phyloP scores from a whole-genome alignment of 352 stramenopile species.

The Globisporangium spiculum region DNA sequence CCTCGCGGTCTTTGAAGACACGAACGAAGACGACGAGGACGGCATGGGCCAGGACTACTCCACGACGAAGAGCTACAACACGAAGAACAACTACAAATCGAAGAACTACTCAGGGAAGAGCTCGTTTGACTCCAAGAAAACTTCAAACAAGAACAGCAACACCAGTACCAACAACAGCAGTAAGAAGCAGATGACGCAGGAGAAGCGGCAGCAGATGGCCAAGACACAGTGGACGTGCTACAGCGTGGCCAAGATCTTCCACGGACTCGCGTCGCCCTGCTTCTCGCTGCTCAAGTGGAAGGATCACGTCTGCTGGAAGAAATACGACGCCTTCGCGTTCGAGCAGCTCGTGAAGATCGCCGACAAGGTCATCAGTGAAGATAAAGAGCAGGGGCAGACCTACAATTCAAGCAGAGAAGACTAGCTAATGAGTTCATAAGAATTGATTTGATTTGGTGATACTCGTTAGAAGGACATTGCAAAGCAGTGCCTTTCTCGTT shows the following conservation, averaged over 20 bases:
- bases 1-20: constrained; percentile 16
- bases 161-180: constrained; percentile 3
- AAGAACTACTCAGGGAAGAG: background rate
- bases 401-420: background rate
- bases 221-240: constrained; percentile 50
- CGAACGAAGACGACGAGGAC: constrained; percentile 16
- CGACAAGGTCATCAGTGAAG: constrained; percentile 45
- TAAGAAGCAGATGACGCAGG: background rate
- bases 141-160: background rate
- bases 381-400: background rate
- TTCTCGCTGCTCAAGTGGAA: constrained; percentile 62
- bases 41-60: background rate
- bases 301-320: constrained; percentile 61
- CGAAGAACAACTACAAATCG: background rate
- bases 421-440: background rate
- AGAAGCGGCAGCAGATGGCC: constrained; percentile 12
- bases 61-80: constrained; percentile 1
- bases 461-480: background rate
- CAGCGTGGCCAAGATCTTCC: constrained; percentile 75
- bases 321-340: constrained; percentile 66
- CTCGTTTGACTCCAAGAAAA: background rate
- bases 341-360: constrained; percentile 68
- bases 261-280: constrained; percentile 63
- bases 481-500: background rate
- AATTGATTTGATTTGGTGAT: background rate